Evolutionary conservation across 139 green algal species (phyloP).

Genomic region (Tetradesmus lagerheimii): DNA sequence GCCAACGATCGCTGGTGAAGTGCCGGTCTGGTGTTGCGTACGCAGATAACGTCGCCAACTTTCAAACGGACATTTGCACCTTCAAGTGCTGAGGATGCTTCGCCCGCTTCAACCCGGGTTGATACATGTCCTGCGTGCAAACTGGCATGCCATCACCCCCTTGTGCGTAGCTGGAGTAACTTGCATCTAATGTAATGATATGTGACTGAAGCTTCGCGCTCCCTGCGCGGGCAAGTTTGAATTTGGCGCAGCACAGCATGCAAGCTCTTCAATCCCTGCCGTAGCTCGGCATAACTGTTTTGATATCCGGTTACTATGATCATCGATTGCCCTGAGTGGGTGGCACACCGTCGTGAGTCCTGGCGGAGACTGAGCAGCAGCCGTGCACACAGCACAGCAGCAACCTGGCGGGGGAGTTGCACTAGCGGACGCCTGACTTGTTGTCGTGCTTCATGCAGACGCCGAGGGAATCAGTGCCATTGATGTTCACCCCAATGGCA

Average conservation of each 20-base stretch:
- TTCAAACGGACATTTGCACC: too few species aligned
- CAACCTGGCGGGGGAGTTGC: not conserved
- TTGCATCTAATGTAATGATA: too few species aligned
- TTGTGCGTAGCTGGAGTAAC: too few species aligned
- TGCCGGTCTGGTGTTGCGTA: too few species aligned
- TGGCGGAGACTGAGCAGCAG: not conserved
- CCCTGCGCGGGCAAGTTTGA: not conserved
- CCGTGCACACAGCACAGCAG: not conserved
- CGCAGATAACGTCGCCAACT: too few species aligned
- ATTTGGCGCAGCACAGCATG: not conserved
- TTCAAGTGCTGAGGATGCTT: too few species aligned
- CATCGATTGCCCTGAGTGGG: slow-evolving; percentile 67
- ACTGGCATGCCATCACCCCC: not conserved
- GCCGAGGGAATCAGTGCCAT: slow-evolving; percentile 75
- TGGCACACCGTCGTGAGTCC: slow-evolving; percentile 63
- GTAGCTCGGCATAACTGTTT: not conserved
- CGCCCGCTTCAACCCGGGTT: not conserved
- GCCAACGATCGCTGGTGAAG: not conserved
- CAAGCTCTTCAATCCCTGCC: not conserved
- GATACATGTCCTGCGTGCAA: not conserved
- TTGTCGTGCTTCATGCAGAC: not conserved
- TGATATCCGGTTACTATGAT: slow-evolving; percentile 52
- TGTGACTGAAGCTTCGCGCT: too few species aligned
- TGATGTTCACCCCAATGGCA: slow-evolving; percentile 71
- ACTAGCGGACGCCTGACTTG: slow-evolving; percentile 2